A percentile compares a stretch with the other conserved stretches of the same genome.
Conservation (phyloP, 2,329 filamentous ascomycete genomes). For the Fusarium praegraminearum region DNA sequence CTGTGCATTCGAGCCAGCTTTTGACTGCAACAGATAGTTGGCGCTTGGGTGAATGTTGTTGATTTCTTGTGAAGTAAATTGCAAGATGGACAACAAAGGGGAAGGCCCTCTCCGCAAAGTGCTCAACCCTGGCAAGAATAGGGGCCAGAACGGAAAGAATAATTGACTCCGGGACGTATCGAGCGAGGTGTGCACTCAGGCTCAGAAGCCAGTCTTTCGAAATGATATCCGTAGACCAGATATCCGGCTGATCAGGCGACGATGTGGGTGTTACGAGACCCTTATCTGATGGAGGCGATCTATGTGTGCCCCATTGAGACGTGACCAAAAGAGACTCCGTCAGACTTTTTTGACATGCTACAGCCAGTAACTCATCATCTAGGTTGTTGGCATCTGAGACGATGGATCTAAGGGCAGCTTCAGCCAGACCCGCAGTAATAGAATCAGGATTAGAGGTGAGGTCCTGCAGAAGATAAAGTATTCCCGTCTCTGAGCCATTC, state of each 20-base stretch:
- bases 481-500: slow-evolving; percentile 71
- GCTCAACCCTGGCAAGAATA: slow-evolving; percentile 73
- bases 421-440: slow-evolving; percentile 68
- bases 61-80: slow-evolving; percentile 74
- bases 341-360: slow-evolving; percentile 65
- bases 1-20: slow-evolving; percentile 67
- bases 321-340: slow-evolving; percentile 64
- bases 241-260: slow-evolving; percentile 34
- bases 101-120: slow-evolving; percentile 79
- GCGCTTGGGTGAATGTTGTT: slow-evolving; percentile 68
- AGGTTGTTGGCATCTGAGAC: slow-evolving; percentile 65
- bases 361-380: slow-evolving; percentile 61
- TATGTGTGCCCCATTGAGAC: slow-evolving; percentile 69
- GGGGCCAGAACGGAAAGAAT: slow-evolving; percentile 76
- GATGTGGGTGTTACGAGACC: slow-evolving; percentile 7
- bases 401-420: slow-evolving; percentile 68
- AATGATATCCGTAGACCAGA: slow-evolving; percentile 57
- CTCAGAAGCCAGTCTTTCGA: slow-evolving; percentile 69
- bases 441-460: slow-evolving; percentile 70
- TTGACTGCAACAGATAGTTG: slow-evolving; percentile 74
- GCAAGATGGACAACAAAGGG: slow-evolving; percentile 89
- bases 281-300: slow-evolving; percentile 66
- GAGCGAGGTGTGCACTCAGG: slow-evolving; percentile 71
- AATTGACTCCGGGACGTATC: slow-evolving; percentile 70
- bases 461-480: slow-evolving; percentile 72